Base-by-base conservation (phyloP, 1,139 yeast genomes). In the Keqinozyma sinolaborantium region DNA sequence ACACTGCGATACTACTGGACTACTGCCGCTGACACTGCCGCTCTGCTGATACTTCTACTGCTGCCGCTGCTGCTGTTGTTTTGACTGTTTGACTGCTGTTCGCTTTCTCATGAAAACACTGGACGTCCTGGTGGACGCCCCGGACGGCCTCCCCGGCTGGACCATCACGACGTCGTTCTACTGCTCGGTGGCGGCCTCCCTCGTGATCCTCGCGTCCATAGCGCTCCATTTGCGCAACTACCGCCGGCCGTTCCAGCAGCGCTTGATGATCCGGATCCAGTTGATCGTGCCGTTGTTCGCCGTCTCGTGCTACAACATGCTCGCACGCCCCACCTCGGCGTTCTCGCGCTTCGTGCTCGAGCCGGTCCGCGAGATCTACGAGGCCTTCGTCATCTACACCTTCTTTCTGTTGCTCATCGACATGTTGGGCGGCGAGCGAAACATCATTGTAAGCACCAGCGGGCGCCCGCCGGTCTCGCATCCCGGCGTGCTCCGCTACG, bases 341-440 rank as follows among this genome's bases (percentile, higher is more conserved):
- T 38, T 60, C 8, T 56, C 68, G 14, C 70, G 76, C 21, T 60
- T 61, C 30, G 51, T 82, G 15, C 48, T 90, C 8, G 95, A 83
- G 41, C 95, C 97, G 0, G 47, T 84, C 1, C 67, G 95, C 33
- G 98, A 92, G 51, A 78, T 90, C 1, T 92, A 92, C 56, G 99
- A 94, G 57, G 96, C 97, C 0, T 86, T 94, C 58, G 97, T 90
- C 27, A 85, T 92, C 26, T 94, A 92, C 55, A 88, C 97, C 3
- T 92, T 92, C 56, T 90, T 86, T 60, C 75, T 92, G 15, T 66
- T 90, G 24, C 64, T 94, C 34, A 87, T 95, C 1, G 77, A 81
- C 40, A 74, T 87, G 66, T 70, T 92, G 9, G 97, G 97, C 0
- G 99, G 98, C 16, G 98, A 92, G 53, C 64, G 95, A 30, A 78